Evolutionary conservation across 768 basidiomycete species (phyloP).

Genomic region (Lactarius sanguifluus): DNA sequence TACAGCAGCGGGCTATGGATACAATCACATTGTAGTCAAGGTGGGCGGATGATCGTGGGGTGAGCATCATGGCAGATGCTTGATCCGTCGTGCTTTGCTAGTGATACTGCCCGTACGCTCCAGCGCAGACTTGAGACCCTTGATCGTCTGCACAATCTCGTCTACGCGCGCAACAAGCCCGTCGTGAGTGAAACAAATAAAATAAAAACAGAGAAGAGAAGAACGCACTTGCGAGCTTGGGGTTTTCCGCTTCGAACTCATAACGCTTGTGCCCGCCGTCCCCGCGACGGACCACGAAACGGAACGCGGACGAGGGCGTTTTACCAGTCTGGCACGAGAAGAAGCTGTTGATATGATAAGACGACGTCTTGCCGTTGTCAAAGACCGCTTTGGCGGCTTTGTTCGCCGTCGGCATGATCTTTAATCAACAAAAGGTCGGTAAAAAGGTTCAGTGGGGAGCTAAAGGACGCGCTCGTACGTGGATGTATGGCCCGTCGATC

Average conservation of each 20-base stretch:
- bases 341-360: constrained; percentile 89
- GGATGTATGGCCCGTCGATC: constrained; percentile 93
- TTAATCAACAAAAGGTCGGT: no score
- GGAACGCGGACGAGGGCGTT: constrained; percentile 72
- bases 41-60: neutral
- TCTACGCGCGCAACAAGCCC: constrained; percentile 38
- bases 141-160: constrained; percentile 78
- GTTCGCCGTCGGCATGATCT: constrained; percentile 89
- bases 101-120: constrained; percentile 61
- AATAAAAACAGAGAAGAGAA: neutral
- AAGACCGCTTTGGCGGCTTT: constrained; percentile 72
- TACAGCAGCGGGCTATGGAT: constrained; percentile 17
- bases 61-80: constrained; percentile 37
- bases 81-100: constrained; percentile 61
- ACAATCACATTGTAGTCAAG: constrained; percentile 10
- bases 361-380: constrained; percentile 86
- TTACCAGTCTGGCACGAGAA: constrained; percentile 81
- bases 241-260: constrained; percentile 93
- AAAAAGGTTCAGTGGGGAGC: no score
- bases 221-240: constrained; percentile 70
- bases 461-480: constrained; percentile 48
- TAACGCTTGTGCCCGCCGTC: constrained; percentile 83
- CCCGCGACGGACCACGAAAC: constrained; percentile 75
- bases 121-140: constrained; percentile 58
- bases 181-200: neutral